A percentile compares a stretch with the other conserved stretches of the same genome.
Conservation (phyloP, 345 rosid species). For the Hypericum perforatum region DNA sequence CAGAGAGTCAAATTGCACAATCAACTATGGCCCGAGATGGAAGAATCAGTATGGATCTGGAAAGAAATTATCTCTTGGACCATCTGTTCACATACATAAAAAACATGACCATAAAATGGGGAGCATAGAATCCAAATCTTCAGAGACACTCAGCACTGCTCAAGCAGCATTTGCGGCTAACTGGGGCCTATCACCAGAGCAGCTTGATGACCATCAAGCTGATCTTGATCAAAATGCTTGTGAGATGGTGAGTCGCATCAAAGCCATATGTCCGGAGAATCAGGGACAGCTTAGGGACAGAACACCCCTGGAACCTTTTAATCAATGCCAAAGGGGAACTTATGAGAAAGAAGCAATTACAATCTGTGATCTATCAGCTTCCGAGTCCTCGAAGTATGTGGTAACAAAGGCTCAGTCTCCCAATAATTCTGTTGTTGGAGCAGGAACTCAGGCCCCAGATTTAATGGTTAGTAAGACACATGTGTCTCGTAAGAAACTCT, state of each 20-base stretch:
- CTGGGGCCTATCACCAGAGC: slow-evolving; percentile 4
- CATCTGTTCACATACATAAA: slow-evolving; percentile 22
- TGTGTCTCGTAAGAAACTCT: slow-evolving; percentile 32
- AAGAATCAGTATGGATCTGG: slow-evolving; percentile 14
- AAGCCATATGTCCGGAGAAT: too few species aligned
- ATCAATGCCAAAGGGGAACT: too few species aligned
- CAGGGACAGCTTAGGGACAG: too few species aligned
- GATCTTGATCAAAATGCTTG: not conserved
- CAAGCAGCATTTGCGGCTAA: slow-evolving; percentile 5
- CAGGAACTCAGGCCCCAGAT: slow-evolving; percentile 3
- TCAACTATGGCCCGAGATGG: slow-evolving; percentile 6
- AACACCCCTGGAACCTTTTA: too few species aligned
- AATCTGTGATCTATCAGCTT: not conserved
- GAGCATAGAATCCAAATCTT: slow-evolving; percentile 12
- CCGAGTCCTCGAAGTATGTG: not conserved
- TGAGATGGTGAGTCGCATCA: too few species aligned
- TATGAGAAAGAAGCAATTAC: too few species aligned
- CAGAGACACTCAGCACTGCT: slow-evolving; percentile 1
- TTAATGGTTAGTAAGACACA: slow-evolving; percentile 16
- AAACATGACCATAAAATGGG: slow-evolving; percentile 15
- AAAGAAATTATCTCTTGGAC: slow-evolving; percentile 29
- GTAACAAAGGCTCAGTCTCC: slow-evolving; percentile 6
- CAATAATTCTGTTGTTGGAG: slow-evolving; percentile 13
- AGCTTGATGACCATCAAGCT: not conserved
- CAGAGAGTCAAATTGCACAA: slow-evolving; percentile 18